A percentile compares a stretch with the other conserved stretches of the same genome.
phyloP scores from a whole-genome alignment of 495 filamentous ascomycete species.

The Jackrogersella multiformis region DNA sequence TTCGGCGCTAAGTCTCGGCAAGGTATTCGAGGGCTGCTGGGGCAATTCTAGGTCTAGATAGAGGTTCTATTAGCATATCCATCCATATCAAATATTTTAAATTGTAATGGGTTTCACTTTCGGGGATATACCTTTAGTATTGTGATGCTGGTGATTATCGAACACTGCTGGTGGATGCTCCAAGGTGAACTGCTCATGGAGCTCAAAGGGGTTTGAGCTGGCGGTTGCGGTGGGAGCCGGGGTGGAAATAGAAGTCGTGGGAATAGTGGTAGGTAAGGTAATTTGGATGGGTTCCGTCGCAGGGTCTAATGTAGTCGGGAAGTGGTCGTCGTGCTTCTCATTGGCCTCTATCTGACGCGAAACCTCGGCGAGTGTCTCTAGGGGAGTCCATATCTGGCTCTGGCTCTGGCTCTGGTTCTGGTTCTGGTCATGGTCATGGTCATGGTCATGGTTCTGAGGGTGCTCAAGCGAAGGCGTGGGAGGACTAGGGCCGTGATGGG shows the following conservation, averaged over 20 bases:
- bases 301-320: slow-evolving; percentile 18
- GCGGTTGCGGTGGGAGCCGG: not conserved
- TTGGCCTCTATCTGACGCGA: slow-evolving; percentile 71
- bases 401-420: slow-evolving; percentile 59
- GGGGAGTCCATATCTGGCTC: slow-evolving; percentile 72
- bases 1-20: slow-evolving; percentile 41
- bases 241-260: slow-evolving; percentile 5
- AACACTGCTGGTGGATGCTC: slow-evolving; percentile 56
- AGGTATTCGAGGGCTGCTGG: slow-evolving; percentile 19
- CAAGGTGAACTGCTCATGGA: slow-evolving; percentile 61
- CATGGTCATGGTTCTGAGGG: slow-evolving; percentile 40
- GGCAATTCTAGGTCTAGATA: not conserved
- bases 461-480: slow-evolving; percentile 36
- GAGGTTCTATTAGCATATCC: slow-evolving; percentile 13
- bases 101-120: too few species aligned
- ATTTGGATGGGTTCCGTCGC: slow-evolving; percentile 31
- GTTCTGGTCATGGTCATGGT: too few species aligned
- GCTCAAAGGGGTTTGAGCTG: slow-evolving; percentile 50
- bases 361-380: slow-evolving; percentile 84
- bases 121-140: slow-evolving; percentile 49
- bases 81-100: not conserved
- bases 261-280: slow-evolving; percentile 34
- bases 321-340: slow-evolving; percentile 59
- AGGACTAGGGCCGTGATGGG: not conserved
- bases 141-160: slow-evolving; percentile 45